phyloP scores from a whole-genome alignment of 2,329 filamentous ascomycete genomes.

The Nothopassalora personata region DNA sequence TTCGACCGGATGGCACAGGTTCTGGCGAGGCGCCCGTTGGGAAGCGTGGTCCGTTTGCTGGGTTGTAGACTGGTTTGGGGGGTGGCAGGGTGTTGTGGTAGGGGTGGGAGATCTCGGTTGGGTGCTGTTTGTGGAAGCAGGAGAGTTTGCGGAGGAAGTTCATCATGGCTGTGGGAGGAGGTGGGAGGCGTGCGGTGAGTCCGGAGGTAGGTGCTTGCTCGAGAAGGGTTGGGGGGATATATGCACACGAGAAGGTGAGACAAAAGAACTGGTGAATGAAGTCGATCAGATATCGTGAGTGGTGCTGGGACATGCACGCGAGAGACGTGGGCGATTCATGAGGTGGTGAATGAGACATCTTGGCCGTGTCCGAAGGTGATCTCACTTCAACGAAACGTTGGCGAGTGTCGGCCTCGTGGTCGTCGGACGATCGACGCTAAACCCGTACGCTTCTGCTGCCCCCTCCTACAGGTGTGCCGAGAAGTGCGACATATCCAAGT shows the following conservation, averaged over 20 bases:
- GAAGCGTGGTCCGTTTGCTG: background rate
- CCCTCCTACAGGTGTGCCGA: background rate
- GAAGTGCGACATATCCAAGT: background rate
- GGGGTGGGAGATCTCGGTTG: background rate
- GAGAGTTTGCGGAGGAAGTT: background rate
- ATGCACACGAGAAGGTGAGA: background rate
- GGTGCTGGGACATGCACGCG: background rate
- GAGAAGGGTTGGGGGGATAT: background rate
- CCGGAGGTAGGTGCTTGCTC: background rate
- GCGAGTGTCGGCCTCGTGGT: too few species aligned
- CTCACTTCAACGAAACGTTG: too few species aligned
- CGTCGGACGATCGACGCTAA: too few species aligned
- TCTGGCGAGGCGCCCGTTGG: background rate
- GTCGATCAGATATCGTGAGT: background rate
- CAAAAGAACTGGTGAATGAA: background rate
- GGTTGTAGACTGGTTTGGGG: background rate
- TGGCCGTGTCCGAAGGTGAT: too few species aligned
- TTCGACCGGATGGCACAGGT: background rate
- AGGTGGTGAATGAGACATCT: background rate
- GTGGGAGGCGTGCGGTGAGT: background rate
- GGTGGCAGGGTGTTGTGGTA: background rate
- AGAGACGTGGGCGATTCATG: background rate
- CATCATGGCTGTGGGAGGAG: background rate
- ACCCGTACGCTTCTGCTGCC: constrained; percentile 1
- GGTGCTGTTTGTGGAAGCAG: background rate